These are phyloP conservation scores for Paracoccidioides brasiliensis DNA, from an alignment of 2,329 filamentous ascomycete genomes.

Conservation along the genomic window DNA sequence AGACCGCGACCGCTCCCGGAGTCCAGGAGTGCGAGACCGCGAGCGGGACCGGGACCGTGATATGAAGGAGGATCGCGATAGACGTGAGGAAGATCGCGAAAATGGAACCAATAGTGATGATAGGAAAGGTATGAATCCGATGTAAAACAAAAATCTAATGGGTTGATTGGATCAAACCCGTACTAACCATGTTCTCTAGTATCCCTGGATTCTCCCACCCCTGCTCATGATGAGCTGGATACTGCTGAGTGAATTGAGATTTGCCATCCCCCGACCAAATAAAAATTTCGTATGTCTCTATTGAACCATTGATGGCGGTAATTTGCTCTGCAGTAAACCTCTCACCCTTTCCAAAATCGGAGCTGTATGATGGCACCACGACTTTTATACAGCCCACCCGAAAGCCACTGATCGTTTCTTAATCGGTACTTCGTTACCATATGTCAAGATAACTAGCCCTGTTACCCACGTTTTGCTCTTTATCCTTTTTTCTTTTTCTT, in stretches of 20 bases:
- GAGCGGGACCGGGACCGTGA: constrained; percentile 45
- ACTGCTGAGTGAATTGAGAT: constrained; percentile 58
- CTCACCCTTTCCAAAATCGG: background rate
- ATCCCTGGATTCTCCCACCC: constrained; percentile 62
- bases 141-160: constrained; percentile 15
- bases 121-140: constrained; percentile 56
- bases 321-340: background rate
- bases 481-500: background rate
- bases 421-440: constrained; percentile 1
- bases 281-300: background rate
- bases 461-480: background rate
- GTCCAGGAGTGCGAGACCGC: constrained; percentile 57
- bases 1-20: constrained; percentile 61
- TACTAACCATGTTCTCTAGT: constrained; percentile 21
- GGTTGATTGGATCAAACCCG: constrained; percentile 6
- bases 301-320: background rate
- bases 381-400: background rate
- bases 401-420: background rate
- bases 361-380: background rate
- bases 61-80: constrained; percentile 56
- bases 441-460: constrained; percentile 1
- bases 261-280: constrained; percentile 6
- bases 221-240: constrained; percentile 87
- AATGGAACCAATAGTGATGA: constrained; percentile 75
- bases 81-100: constrained; percentile 58